Base-by-base conservation (phyloP, 106 monocot genomes). In the Allium sativum region DNA sequence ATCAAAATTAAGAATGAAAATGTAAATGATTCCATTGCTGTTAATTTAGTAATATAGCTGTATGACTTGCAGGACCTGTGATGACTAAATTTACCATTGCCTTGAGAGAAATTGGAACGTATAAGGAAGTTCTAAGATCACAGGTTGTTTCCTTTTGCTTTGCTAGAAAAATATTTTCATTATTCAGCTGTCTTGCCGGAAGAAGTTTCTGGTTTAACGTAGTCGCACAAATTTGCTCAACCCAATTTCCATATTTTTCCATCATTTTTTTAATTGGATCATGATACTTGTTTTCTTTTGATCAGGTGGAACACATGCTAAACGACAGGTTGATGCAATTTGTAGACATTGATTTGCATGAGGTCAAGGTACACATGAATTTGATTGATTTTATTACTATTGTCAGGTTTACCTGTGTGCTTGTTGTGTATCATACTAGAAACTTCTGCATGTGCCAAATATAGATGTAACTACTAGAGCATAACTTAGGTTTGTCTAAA, bases 1-100 rank as follows among this genome's bases (percentile, higher is more conserved):
- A 42, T n/a, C 51, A 14, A 45, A 12, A 14, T 5, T 41, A 64
- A 15, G 18, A 58, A 40, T 14, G 15, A 31, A 5, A 41, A 21
- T 16, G 12, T 64, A 15, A 22, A 48, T 50, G 64, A 0, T 50
- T 18, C 18, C 19, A 22, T 22, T 15, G 31, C 50, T 64, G n/a
- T 7, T 50, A 17, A 16, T 19, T 16, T 65, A 65, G 42, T 65
- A 42, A 53, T 58, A 21, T 50, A 31, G 50, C 41, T 20, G 31
- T 48, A 48, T 63, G 3, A 43, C 68, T 73, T 62, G 17, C 64
- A 91, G 91, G 96, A 55, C 96, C 96, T 66, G 91, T 98, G 7
- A 98, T 98, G 96, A 92, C 91, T 52, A 98, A 98, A 78, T 98
- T 98, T 72, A 92, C 91, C 19, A 92, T 98, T 77, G 96, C 96